phyloP scores from a whole-genome alignment of 2,329 filamentous ascomycete species.

The Madurella mycetomatis region DNA sequence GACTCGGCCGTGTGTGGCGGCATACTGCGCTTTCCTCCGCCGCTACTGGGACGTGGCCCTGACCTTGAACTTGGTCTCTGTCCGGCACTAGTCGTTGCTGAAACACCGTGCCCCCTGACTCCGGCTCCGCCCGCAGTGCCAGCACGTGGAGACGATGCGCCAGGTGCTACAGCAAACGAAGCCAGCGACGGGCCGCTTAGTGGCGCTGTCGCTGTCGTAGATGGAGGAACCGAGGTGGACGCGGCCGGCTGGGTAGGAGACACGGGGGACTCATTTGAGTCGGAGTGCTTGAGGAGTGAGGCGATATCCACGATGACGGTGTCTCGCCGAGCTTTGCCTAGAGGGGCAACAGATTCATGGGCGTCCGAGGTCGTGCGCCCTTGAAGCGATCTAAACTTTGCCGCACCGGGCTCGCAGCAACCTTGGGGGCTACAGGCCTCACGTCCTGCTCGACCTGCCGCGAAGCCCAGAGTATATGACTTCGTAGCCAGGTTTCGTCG shows the following conservation, averaged over 20 bases:
- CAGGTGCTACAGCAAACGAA: conserved; percentile 17
- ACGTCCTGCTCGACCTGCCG: background rate
- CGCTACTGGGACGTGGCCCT: conserved; percentile 11
- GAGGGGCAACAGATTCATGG: conserved; percentile 31
- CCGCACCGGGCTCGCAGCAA: background rate
- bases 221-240: conserved; percentile 35
- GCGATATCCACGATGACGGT: conserved; percentile 92
- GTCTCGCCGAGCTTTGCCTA: conserved; percentile 28
- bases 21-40: conserved; percentile 45
- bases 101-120: conserved; percentile 9
- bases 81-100: conserved; percentile 5
- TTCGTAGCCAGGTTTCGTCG: background rate
- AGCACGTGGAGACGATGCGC: conserved; percentile 16
- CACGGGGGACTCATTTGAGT: conserved; percentile 65
- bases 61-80: background rate
- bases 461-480: background rate
- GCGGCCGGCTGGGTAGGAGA: conserved; percentile 39
- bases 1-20: conserved; percentile 55
- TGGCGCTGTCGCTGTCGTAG: conserved; percentile 36
- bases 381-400: background rate
- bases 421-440: background rate
- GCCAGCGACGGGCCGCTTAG: conserved; percentile 24
- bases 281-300: conserved; percentile 72
- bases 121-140: conserved; percentile 7
- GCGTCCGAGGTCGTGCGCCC: conserved; percentile 11